Base-by-base conservation (phyloP, 106 monocot species). In the Allium sativum region DNA sequence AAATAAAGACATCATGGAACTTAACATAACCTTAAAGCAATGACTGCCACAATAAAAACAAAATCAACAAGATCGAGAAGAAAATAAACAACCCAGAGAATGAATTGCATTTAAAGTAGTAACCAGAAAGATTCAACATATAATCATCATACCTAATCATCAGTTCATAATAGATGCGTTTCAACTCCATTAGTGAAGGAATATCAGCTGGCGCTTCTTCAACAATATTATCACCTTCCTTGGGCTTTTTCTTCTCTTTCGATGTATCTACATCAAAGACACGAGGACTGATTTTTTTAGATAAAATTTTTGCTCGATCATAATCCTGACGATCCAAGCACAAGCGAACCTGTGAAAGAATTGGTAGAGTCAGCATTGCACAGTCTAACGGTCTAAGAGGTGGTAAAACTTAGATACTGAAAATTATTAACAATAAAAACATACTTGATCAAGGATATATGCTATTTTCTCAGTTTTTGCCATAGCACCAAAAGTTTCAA, bases 401-500 rank as follows among this genome's bases (percentile, higher is more conserved):
- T 31, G 31, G 31, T 31, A 31, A 31, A 31, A 5, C 31, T 31
- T 31, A 31, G 31, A 31, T 31, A 31, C 5, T 2, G 31, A 7
- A 67, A 47, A 5, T 42, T 15, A 40, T 40, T 18, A 1, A 53
- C 19, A 21, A 48, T 53, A 14, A 7, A 5, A 48, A 1, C 64
- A 42, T 83, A 98, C 96, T 84, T 98, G 96, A 60, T 98, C 96
- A 55, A 98, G 88, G 67, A 98, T 98, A 62, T 91, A 98, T 44
- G 96, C 88, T 70, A 98, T 98, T 51, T 98, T 98, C 70, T 98
- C 96, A 7, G 96, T 98, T 74, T 88, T 98, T 53, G 96, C 96
- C 96, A 98, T 98, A 58, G 96, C 91, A 75, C 91, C 96, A 76
- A 98, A 98, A 46, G 96, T 98, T 82, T 98, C 96, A 58, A 98